A percentile compares a stretch with the other conserved stretches of the same genome.
Conservation (phyloP, 768 basidiomycete species). For the Calvatia gigantea region DNA sequence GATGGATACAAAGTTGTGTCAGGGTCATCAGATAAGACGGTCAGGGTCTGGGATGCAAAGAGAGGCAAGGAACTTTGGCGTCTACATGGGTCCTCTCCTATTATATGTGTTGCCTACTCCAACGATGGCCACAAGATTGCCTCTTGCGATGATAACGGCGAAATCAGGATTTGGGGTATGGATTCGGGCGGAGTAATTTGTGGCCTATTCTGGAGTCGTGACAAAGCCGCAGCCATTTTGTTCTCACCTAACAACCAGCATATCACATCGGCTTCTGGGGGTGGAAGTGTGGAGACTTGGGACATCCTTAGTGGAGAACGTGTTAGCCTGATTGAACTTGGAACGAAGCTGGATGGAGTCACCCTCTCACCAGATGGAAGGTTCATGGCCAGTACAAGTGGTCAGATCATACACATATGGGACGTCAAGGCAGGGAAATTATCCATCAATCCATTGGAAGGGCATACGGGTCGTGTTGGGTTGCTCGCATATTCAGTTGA, state of each 20-base stretch:
- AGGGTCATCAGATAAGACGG: conserved; percentile 5
- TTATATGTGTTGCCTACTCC: conserved; percentile 5
- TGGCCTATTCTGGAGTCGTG: no score
- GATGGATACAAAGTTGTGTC: conserved; percentile 8
- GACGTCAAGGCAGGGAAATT: background rate
- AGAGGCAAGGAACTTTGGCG: background rate
- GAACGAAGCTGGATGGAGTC: background rate
- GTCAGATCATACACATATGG: conserved; percentile 1
- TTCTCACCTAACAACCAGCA: no score
- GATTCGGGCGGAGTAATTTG: background rate
- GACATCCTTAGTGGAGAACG: no score
- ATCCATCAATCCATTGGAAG: conserved; percentile 14
- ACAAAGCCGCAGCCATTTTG: no score
- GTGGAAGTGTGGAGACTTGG: no score
- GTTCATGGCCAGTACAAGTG: background rate
- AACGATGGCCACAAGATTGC: conserved; percentile 8
- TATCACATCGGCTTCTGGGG: no score
- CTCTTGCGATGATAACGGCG: conserved; percentile 2
- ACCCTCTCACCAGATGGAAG: background rate
- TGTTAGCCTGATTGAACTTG: no score
- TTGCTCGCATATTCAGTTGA: conserved; percentile 19
- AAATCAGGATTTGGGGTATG: conserved; percentile 8
- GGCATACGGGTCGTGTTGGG: conserved; percentile 17
- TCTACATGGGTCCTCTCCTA: background rate
- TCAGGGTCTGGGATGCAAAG: conserved; percentile 9